Base-by-base conservation (phyloP, 306 rosid genomes). In the Chamaecrista fasciculata region DNA sequence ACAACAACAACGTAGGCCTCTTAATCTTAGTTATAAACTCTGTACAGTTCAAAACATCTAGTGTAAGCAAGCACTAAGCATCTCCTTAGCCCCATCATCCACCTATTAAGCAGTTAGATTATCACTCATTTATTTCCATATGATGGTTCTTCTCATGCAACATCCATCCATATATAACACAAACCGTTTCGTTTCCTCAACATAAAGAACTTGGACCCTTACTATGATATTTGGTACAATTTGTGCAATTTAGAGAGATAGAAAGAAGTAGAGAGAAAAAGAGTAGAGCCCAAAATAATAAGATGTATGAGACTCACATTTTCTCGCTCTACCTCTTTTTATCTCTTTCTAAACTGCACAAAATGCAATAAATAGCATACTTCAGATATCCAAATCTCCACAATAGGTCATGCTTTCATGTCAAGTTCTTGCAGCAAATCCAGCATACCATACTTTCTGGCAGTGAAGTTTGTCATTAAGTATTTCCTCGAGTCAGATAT, bases 11-110 rank as follows among this genome's bases (percentile, higher is more conserved):
- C 29, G 11, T 25, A 7, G 25, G 46, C 28, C 16, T 10, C 65
- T 59, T 9, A 31, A 20, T 39, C 28, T 2, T 31, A 36, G 5
- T 1, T 40, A 19, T 15, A 31, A 3, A 58, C 46, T 59, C 2
- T 59, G 65, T 59, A 59, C 46, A 59, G 49, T 59, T 1, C 65
- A 59, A 59, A 34, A 59, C 44, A 33, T 16, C 19, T 16, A n/a
- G n/a, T n/a, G n/a, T n/a, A n/a, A n/a, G n/a, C 44, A 31, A 8
- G 65, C 46, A n/a, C n/a, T n/a, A 34, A 58, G 26, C 44, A 16
- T 33, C 65, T 59, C 26, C 65, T 34, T 34, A 10, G 2, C 28
- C 36, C n/a, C n/a, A n/a, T n/a, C n/a, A 56, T 11, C 8, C 62
- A 34, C 20, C 16, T 8, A 29, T 28, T 6, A 18, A 11, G 46